Percentiles rank a stretch among this genome's conserved stretches.
phyloP scores from a whole-genome alignment of 2,329 filamentous ascomycete genomes.

The Coleophoma eucalyptorum region DNA sequence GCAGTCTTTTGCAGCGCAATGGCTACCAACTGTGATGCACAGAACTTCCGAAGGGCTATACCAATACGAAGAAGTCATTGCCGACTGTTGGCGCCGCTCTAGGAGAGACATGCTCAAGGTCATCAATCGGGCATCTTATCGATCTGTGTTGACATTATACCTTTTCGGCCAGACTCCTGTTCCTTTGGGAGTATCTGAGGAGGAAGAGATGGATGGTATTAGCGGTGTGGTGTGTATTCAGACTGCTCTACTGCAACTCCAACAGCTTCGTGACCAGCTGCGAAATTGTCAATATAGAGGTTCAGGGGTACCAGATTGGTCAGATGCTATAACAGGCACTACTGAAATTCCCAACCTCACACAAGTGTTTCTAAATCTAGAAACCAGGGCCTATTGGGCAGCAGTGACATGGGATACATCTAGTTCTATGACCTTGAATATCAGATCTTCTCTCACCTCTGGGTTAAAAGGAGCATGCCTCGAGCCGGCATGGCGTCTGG shows the following conservation, averaged over 20 bases:
- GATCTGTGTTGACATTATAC: constrained; percentile 35
- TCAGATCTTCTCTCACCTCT: constrained; percentile 33
- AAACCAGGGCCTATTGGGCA: constrained; percentile 37
- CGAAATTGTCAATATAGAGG: constrained; percentile 36
- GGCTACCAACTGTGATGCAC: constrained; percentile 20
- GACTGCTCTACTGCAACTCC: constrained; percentile 36
- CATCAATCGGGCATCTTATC: constrained; percentile 36
- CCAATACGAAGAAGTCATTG: constrained; percentile 15
- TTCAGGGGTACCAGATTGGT: constrained; percentile 30
- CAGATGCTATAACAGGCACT: constrained; percentile 13
- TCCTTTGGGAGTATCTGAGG: constrained; percentile 33
- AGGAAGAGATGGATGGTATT: constrained; percentile 36
- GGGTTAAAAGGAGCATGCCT: constrained; percentile 26
- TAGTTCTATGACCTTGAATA: constrained; percentile 36
- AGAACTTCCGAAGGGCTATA: neutral
- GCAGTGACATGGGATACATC: constrained; percentile 38
- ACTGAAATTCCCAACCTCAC: constrained; percentile 23
- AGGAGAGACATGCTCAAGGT: constrained; percentile 34
- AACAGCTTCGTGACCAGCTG: constrained; percentile 33
- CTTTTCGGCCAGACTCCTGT: constrained; percentile 37
- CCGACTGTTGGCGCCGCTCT: constrained; percentile 30
- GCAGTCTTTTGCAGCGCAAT: constrained; percentile 23
- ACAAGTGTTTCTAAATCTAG: constrained; percentile 31
- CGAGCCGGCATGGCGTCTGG: constrained; percentile 24
- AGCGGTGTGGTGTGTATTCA: constrained; percentile 36